Conservation (phyloP, 371 early-diverging fungal genomes). For the Actinomortierella wolfii region DNA sequence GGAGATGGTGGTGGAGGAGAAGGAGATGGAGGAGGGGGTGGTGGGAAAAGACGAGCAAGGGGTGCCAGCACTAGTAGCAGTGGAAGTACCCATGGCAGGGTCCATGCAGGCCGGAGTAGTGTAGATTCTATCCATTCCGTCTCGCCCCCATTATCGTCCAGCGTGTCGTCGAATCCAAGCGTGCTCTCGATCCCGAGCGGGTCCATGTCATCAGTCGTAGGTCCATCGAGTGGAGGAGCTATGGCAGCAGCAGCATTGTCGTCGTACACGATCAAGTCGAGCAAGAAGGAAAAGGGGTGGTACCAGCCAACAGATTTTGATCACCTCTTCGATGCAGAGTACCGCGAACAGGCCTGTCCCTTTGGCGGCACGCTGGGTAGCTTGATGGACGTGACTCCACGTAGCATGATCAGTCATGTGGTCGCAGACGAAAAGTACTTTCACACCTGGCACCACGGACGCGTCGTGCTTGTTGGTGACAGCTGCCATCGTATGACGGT, state of each 20-base stretch:
- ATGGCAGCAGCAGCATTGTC: not conserved
- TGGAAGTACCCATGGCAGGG: not conserved
- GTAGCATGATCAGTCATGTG: slow-evolving; percentile 20
- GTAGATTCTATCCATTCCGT: too few relatives aligned
- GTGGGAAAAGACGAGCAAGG: not conserved
- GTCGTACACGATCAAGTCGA: not conserved
- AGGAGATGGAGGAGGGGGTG: not conserved
- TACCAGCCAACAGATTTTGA: slow-evolving; percentile 3
- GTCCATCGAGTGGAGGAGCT: not conserved
- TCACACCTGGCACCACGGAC: slow-evolving; percentile 32
- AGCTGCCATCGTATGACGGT: slow-evolving; percentile 9
- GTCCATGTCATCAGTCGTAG: not conserved
- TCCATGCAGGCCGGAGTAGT: too few relatives aligned
- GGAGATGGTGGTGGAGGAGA: too few relatives aligned
- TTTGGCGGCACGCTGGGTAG: slow-evolving; percentile 32
- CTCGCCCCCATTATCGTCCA: too few relatives aligned
- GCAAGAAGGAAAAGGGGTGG: not conserved
- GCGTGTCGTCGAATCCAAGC: not conserved
- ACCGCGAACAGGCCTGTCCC: slow-evolving; percentile 25
- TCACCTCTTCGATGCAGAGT: slow-evolving; percentile 13
- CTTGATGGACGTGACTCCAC: slow-evolving; percentile 20
- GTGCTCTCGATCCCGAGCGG: slow-evolving; percentile 7
- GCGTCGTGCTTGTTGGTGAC: slow-evolving; percentile 29
- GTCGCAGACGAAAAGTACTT: slow-evolving; percentile 34
- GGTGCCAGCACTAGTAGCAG: slow-evolving; percentile 3